phyloP scores from a whole-genome alignment of 2,329 filamentous ascomycete species.

The Alternaria solani region DNA sequence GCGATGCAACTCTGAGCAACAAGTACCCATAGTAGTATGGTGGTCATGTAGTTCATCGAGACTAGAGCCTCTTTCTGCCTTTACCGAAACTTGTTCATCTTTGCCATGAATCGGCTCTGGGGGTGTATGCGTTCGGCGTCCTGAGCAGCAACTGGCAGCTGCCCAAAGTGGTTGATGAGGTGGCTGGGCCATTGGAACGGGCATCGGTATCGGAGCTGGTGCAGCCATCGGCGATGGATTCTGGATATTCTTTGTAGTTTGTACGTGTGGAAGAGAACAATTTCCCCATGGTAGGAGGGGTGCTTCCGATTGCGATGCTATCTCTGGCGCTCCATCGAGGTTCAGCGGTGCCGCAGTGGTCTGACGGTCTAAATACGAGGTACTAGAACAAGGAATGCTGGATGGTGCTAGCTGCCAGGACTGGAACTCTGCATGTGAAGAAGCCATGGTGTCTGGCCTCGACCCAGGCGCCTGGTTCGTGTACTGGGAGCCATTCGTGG shows the following conservation, averaged over 20 bases:
- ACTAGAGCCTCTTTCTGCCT: not conserved
- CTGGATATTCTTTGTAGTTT: not conserved
- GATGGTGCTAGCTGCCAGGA: not conserved
- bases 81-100: not conserved
- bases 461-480: not conserved
- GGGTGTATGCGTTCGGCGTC: not conserved
- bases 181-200: not conserved
- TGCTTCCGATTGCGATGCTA: not conserved
- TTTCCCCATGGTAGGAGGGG: not conserved
- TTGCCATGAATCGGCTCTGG: not conserved
- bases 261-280: not conserved
- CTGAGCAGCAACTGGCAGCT: constrained; percentile 2
- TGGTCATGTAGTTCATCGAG: not conserved
- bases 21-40: constrained; percentile 19
- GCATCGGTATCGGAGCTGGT: not conserved
- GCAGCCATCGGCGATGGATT: not conserved
- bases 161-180: constrained; percentile 1
- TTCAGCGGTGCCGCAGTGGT: not conserved
- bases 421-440: not conserved
- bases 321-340: not conserved
- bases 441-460: not conserved
- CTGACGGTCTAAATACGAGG: not conserved
- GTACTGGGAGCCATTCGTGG: not conserved
- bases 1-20: constrained; percentile 12
- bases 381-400: not conserved